These are phyloP conservation scores for Amyloporia xantha DNA, from an alignment of 768 basidiomycete species.

Conservation along the genomic window DNA sequence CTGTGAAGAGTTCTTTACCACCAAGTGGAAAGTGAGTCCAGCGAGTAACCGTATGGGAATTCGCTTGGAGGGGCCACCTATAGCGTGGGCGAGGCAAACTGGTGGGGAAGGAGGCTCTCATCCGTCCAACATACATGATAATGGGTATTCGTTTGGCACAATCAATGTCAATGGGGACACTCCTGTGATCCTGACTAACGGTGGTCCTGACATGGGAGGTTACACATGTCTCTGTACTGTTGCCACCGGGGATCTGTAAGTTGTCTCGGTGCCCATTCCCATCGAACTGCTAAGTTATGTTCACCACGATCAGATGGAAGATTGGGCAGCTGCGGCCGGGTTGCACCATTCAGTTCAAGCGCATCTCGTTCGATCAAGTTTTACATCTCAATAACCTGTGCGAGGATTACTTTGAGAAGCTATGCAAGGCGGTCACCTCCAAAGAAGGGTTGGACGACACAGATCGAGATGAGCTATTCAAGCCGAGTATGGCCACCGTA, in stretches of 20 bases:
- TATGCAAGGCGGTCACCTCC: constrained; percentile 2
- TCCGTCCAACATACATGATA: constrained; percentile 61
- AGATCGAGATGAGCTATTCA: neutral
- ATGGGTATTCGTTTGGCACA: constrained; percentile 47
- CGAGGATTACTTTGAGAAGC: constrained; percentile 26
- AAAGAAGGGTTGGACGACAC: neutral
- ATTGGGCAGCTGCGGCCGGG: constrained; percentile 60
- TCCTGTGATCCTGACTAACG: constrained; percentile 55
- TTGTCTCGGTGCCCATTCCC: neutral
- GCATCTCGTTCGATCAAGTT: constrained; percentile 39
- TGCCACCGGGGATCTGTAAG: constrained; percentile 44
- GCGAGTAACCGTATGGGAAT: constrained; percentile 62
- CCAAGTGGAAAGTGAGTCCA: constrained; percentile 45
- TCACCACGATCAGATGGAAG: constrained; percentile 46
- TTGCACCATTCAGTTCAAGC: constrained; percentile 43
- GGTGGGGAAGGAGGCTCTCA: constrained; percentile 68
- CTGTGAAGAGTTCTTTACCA: constrained; percentile 42
- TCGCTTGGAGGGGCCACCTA: constrained; percentile 45
- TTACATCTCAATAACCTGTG: constrained; percentile 20
- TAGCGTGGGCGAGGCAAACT: constrained; percentile 46
- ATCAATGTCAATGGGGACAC: constrained; percentile 66
- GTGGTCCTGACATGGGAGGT: constrained; percentile 60
- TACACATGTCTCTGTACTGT: constrained; percentile 53
- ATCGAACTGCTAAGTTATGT: too few species aligned
- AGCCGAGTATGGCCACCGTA: constrained; percentile 9